A percentile compares a stretch with the other conserved stretches of the same genome.
Conservation (phyloP, 352 stramenopile genomes). For the Peronospora tabacina region DNA sequence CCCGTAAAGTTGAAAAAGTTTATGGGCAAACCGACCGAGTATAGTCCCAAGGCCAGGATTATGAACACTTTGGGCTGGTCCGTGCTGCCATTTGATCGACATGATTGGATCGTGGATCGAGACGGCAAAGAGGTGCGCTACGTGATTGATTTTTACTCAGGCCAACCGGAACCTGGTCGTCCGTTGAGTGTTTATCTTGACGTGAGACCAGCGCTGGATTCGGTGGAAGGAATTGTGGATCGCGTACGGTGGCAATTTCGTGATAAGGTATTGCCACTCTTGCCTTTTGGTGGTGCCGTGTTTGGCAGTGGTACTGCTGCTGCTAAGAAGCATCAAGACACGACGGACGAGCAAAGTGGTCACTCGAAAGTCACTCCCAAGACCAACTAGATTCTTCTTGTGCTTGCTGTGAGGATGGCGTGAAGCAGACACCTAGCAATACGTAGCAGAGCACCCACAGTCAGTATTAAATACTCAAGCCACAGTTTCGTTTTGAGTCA, state of each 20-base stretch:
- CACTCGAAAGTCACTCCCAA: conserved; percentile 39
- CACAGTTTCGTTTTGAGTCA: background rate
- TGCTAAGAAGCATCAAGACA: conserved; percentile 4
- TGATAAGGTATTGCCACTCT: conserved; percentile 58
- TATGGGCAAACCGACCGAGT: conserved; percentile 91
- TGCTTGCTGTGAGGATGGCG: conserved; percentile 2
- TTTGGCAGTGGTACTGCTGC: conserved; percentile 16
- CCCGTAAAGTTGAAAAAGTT: conserved; percentile 91
- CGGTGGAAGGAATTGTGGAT: conserved; percentile 63
- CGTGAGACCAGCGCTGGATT: conserved; percentile 94
- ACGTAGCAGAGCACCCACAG: conserved; percentile 15
- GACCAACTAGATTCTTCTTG: conserved; percentile 18
- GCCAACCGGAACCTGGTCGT: conserved; percentile 71
- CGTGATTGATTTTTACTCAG: conserved; percentile 99
- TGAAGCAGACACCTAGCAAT: conserved; percentile 2
- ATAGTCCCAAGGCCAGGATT: conserved; percentile 90
- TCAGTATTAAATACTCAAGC: conserved; percentile 14
- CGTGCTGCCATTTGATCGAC: conserved; percentile 95
- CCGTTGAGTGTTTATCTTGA: conserved; percentile 93
- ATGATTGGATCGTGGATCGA: conserved; percentile 96
- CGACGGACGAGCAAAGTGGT: conserved; percentile 7
- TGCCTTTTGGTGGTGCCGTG: conserved; percentile 60
- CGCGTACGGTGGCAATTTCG: conserved; percentile 75
- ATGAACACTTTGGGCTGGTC: conserved; percentile 81
- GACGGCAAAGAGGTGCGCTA: conserved; percentile 91